These are phyloP conservation scores for Mucor sp. DNA, from an alignment of 371 early-diverging fungal species.

Conservation along the genomic window DNA sequence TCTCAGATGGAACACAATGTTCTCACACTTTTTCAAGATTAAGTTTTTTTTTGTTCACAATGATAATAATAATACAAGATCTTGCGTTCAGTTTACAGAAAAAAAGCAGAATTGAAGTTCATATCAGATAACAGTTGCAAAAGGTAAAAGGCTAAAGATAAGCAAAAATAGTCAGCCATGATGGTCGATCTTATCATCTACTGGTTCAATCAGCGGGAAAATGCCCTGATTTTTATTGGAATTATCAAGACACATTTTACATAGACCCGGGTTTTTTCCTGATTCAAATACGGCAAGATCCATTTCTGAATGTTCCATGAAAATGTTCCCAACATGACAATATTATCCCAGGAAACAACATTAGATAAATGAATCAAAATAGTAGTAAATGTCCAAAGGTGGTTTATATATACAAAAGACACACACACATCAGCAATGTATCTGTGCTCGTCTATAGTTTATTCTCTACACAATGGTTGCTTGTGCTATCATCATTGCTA, in stretches of 20 bases:
- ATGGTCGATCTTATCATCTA: not conserved
- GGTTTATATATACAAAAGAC: not conserved
- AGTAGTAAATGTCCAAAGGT: not conserved
- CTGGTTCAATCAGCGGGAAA: not conserved
- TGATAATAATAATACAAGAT: not conserved
- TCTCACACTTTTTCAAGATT: not conserved
- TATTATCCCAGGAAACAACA: not conserved
- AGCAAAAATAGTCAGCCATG: not conserved
- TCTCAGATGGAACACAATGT: not conserved
- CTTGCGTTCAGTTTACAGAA: not conserved
- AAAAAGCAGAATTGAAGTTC: too few relatives aligned
- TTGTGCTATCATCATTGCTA: not conserved
- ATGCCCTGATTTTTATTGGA: not conserved
- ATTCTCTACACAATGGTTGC: not conserved
- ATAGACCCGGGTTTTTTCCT: not conserved
- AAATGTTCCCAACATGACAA: not conserved
- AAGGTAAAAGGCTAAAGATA: not conserved
- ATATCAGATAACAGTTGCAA: too few relatives aligned
- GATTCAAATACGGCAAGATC: not conserved
- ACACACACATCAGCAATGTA: too few relatives aligned
- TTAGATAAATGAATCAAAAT: not conserved
- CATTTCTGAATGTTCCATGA: not conserved
- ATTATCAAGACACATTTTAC: not conserved
- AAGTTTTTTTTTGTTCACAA: not conserved
- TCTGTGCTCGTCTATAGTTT: too few relatives aligned